Evolutionary conservation across 2,329 filamentous ascomycete genomes (phyloP).

Genomic region (Tolypocladium amazonense): DNA sequence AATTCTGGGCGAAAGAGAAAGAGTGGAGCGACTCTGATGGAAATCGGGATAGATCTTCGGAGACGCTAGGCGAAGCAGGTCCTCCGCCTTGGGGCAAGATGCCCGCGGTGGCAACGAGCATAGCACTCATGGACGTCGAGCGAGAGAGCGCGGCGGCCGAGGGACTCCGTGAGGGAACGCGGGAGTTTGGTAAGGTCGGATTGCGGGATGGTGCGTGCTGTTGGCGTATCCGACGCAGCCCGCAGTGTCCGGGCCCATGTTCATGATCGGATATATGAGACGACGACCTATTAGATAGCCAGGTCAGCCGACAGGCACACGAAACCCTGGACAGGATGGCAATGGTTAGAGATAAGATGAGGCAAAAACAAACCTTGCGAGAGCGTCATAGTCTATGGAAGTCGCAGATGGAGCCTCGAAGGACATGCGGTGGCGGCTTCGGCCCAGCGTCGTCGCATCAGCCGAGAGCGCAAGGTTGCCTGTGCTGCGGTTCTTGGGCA

Average conservation of each 20-base stretch:
- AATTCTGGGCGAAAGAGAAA: constrained; percentile 94
- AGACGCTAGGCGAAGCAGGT: constrained; percentile 63
- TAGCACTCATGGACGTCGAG: constrained; percentile 60
- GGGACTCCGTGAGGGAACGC: constrained; percentile 50
- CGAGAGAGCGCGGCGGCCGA: constrained; percentile 48
- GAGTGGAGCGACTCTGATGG: constrained; percentile 94
- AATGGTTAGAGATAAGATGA: neutral
- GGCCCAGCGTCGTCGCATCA: constrained; percentile 42
- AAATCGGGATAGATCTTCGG: constrained; percentile 85
- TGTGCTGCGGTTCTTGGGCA: constrained; percentile 58
- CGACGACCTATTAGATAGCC: constrained; percentile 50
- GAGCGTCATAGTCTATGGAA: constrained; percentile 53
- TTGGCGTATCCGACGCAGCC: constrained; percentile 88
- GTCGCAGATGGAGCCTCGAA: constrained; percentile 58
- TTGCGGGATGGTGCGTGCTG: constrained; percentile 55
- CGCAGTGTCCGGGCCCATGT: constrained; percentile 74
- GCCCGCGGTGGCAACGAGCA: constrained; percentile 47
- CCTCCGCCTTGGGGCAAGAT: constrained; percentile 47
- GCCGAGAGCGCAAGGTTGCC: constrained; percentile 43
- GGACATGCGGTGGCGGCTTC: constrained; percentile 59
- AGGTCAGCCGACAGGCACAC: constrained; percentile 14
- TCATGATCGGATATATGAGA: constrained; percentile 78
- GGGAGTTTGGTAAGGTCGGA: constrained; percentile 53
- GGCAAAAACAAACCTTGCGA: constrained; percentile 52
- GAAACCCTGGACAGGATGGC: neutral